Percentiles rank a stretch among this genome's conserved stretches.
Conservation (phyloP, 805 yeast species). For the Zygosaccharomyces pseudorouxii region DNA sequence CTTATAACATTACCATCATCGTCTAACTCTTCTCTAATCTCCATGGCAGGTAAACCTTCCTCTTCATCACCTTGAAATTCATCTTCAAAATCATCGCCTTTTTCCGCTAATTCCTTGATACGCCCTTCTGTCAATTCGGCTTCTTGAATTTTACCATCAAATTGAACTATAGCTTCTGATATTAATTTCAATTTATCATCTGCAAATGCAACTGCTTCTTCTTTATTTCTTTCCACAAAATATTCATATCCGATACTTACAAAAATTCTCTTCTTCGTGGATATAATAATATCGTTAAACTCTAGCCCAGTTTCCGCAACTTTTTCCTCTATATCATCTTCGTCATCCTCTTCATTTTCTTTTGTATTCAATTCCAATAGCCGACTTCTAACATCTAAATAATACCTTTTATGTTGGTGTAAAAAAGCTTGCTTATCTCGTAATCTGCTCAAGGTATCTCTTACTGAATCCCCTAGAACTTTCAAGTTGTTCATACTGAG, state of each 20-base stretch:
- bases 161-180: constrained; percentile 39
- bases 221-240: constrained; percentile 27
- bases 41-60: constrained; percentile 65
- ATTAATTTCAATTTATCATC: constrained; percentile 28
- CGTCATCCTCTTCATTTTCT: constrained; percentile 8
- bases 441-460: constrained; percentile 21
- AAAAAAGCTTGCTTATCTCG: constrained; percentile 26
- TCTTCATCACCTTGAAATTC: constrained; percentile 27
- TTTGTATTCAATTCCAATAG: constrained; percentile 6
- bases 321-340: constrained; percentile 1
- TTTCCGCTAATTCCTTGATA: constrained; percentile 25
- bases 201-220: constrained; percentile 25
- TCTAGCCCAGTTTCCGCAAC: constrained; percentile 20
- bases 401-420: constrained; percentile 26
- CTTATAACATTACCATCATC: constrained; percentile 69
- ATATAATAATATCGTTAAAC: constrained; percentile 31
- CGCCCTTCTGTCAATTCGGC: constrained; percentile 32
- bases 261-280: constrained; percentile 24
- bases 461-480: constrained; percentile 19
- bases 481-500: constrained; percentile 10
- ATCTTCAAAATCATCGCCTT: constrained; percentile 9
- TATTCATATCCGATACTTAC: constrained; percentile 34
- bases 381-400: constrained; percentile 18
- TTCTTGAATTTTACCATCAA: constrained; percentile 38
- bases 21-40: constrained; percentile 78